phyloP scores from a whole-genome alignment of 2,329 filamentous ascomycete species.

The Ophiostoma tasmaniense region DNA sequence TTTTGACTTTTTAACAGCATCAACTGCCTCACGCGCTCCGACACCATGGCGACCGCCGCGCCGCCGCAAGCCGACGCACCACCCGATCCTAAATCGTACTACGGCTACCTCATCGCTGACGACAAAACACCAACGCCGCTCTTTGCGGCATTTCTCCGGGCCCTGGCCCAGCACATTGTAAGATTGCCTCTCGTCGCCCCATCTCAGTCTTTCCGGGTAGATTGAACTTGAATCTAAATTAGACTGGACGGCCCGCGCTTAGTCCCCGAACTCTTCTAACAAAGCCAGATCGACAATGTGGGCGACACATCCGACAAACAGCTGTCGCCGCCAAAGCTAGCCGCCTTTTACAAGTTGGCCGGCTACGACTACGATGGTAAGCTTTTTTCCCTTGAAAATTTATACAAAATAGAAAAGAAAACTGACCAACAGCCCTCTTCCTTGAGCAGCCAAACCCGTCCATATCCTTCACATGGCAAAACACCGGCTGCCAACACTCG shows the following conservation, averaged over 20 bases:
- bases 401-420: background rate
- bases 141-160: conserved; percentile 58
- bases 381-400: background rate
- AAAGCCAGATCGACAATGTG: conserved; percentile 45
- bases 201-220: background rate
- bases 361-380: conserved; percentile 54
- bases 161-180: conserved; percentile 64
- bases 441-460: conserved; percentile 61
- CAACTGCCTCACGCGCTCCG: background rate
- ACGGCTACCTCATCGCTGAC: conserved; percentile 59
- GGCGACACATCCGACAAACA: conserved; percentile 46
- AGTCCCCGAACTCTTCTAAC: conserved; percentile 10
- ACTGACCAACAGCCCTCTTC: conserved; percentile 72
- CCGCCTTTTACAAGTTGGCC: conserved; percentile 66
- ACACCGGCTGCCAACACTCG: conserved; percentile 80
- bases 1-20: background rate
- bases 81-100: conserved; percentile 35
- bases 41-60: conserved; percentile 18
- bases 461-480: conserved; percentile 87
- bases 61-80: conserved; percentile 19
- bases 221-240: background rate
- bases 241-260: background rate
- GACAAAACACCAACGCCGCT: conserved; percentile 60
- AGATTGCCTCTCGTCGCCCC: conserved; percentile 25
- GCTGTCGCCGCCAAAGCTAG: conserved; percentile 60